A percentile compares a stretch with the other conserved stretches of the same genome.
Conservation (phyloP, 2,329 filamentous ascomycete genomes). For the Parafenestella ontariensis region DNA sequence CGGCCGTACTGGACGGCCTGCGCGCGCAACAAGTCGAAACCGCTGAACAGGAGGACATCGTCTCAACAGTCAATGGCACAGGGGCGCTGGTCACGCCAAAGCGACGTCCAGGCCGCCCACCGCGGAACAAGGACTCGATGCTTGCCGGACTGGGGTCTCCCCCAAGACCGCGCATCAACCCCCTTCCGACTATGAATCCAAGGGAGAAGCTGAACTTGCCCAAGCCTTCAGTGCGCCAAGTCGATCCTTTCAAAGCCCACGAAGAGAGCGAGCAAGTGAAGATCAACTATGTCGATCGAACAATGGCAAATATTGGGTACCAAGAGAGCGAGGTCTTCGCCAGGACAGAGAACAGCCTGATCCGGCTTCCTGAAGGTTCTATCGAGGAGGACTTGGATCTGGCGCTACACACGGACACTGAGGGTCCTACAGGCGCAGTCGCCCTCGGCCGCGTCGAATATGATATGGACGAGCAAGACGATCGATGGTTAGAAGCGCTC, state of each 20-base stretch:
- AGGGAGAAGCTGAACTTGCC: slow-evolving; percentile 82
- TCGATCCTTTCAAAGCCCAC: slow-evolving; percentile 79
- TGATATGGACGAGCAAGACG: slow-evolving; percentile 99
- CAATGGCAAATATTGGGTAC: slow-evolving; percentile 95
- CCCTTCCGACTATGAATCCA: slow-evolving; percentile 79
- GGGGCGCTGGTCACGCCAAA: slow-evolving; percentile 50
- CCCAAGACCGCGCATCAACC: slow-evolving; percentile 70
- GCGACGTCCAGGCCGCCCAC: slow-evolving; percentile 69
- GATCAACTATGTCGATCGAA: slow-evolving; percentile 91
- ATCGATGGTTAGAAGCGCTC: slow-evolving; percentile 89
- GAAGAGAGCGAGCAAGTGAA: slow-evolving; percentile 87
- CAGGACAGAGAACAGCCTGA: slow-evolving; percentile 75
- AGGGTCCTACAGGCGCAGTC: slow-evolving; percentile 59
- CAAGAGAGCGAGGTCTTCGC: slow-evolving; percentile 92
- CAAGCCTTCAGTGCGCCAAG: slow-evolving; percentile 75
- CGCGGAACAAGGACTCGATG: slow-evolving; percentile 68
- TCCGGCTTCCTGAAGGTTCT: slow-evolving; percentile 67
- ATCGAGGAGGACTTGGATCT: slow-evolving; percentile 70
- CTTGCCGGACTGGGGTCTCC: slow-evolving; percentile 66
- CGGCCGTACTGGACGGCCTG: slow-evolving; percentile 44
- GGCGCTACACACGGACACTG: slow-evolving; percentile 65
- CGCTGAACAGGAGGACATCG: slow-evolving; percentile 27
- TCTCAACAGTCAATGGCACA: slow-evolving; percentile 19
- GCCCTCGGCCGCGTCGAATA: slow-evolving; percentile 87
- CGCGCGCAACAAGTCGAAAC: slow-evolving; percentile 40